A percentile compares a stretch with the other conserved stretches of the same genome.
These are phyloP conservation scores for Micractinium conductrix DNA, from an alignment of 139 green algal genomes.

Conservation along the genomic window DNA sequence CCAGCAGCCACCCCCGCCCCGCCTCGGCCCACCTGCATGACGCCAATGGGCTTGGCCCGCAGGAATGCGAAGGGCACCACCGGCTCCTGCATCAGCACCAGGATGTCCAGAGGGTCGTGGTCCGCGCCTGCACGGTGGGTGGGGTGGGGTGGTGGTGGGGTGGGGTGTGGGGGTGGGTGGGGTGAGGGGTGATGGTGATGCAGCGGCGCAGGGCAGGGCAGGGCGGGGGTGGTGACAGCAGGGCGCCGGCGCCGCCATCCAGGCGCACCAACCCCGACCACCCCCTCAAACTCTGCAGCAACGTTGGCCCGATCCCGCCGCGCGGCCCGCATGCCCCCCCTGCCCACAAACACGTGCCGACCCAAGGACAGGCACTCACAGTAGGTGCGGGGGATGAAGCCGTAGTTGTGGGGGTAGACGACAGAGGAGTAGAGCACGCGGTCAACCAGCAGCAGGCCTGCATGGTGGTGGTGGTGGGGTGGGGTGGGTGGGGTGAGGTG, in stretches of 20 bases:
- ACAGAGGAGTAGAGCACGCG: conserved; percentile 94
- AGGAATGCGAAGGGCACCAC: conserved; percentile 92
- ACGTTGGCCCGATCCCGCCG: too few relatives aligned
- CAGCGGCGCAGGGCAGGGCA: too few relatives aligned
- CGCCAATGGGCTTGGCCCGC: conserved; percentile 86
- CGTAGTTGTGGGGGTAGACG: conserved; percentile 96
- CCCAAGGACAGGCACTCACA: conserved; percentile 65
- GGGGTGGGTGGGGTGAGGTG: too few relatives aligned
- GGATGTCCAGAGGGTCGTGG: conserved; percentile 92
- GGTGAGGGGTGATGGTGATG: too few relatives aligned
- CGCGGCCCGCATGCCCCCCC: too few relatives aligned
- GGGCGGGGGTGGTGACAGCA: too few relatives aligned
- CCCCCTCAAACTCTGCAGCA: too few relatives aligned
- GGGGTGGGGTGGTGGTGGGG: conserved; percentile 89
- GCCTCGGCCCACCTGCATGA: conserved; percentile 76
- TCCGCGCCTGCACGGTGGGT: conserved; percentile 64
- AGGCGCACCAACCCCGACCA: too few relatives aligned
- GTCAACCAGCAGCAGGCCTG: conserved; percentile 83
- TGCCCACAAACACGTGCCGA: too few relatives aligned
- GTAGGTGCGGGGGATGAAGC: conserved; percentile 95
- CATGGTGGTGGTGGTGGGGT: too few relatives aligned
- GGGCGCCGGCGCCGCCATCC: too few relatives aligned
- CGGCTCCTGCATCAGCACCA: conserved; percentile 91
- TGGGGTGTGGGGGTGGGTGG: conserved; percentile 81
- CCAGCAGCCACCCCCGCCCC: neutral